These are phyloP conservation scores for Albatrellus ellisii DNA, from an alignment of 768 basidiomycete genomes.

Conservation along the genomic window DNA sequence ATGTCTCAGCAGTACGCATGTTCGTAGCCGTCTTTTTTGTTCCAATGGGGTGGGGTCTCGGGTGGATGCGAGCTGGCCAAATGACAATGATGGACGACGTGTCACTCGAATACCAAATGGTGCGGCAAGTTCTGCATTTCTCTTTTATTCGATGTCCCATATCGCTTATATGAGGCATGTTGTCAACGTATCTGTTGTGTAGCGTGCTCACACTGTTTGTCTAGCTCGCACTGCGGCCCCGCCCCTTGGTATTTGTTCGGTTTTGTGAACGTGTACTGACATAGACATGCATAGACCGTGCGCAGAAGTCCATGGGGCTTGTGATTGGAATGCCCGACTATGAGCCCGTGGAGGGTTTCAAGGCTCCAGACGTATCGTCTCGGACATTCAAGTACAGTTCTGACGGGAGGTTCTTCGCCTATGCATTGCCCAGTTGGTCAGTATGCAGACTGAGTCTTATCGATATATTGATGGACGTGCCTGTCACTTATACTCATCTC, in stretches of 20 bases:
- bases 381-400: constrained; percentile 72
- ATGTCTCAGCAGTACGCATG: constrained; percentile 78
- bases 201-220: neutral
- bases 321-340: constrained; percentile 76
- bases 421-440: constrained; percentile 63
- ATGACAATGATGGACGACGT: neutral
- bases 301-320: constrained; percentile 87
- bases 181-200: neutral
- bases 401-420: constrained; percentile 81
- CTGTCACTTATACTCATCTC: neutral
- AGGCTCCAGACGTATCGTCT: constrained; percentile 54
- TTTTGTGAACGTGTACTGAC: constrained; percentile 14
- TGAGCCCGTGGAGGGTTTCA: constrained; percentile 44
- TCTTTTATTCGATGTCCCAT: neutral
- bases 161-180: neutral
- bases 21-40: constrained; percentile 27
- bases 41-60: neutral
- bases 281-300: constrained; percentile 48
- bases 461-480: constrained; percentile 8
- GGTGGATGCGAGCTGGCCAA: neutral
- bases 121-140: neutral
- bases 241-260: neutral
- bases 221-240: neutral
- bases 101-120: neutral
- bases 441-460: constrained; percentile 18